A percentile compares a stretch with the other conserved stretches of the same genome.
Evolutionary conservation across 2,329 filamentous ascomycete genomes (phyloP).

Genomic region (Nothophoma quercina): DNA sequence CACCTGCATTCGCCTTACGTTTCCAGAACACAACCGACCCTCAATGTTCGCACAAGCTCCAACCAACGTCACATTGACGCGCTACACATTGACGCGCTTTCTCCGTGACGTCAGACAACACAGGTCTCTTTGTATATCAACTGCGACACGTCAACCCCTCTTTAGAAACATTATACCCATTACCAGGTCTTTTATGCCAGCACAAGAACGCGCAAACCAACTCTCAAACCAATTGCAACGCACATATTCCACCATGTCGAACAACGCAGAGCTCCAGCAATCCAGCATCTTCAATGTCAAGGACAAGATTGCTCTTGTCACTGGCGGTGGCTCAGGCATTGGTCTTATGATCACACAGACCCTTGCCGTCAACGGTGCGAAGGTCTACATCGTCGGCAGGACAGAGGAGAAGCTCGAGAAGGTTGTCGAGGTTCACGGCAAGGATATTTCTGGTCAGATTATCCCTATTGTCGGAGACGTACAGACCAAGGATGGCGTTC

Average conservation of each 20-base stretch:
- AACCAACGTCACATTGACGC: constrained; percentile 31
- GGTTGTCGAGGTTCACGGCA: constrained; percentile 54
- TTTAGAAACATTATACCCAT: neutral
- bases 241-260: constrained; percentile 41
- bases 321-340: constrained; percentile 57
- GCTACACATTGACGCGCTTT: constrained; percentile 19
- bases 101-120: constrained; percentile 33
- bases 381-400: constrained; percentile 59
- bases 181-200: constrained; percentile 15
- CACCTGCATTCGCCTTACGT: constrained; percentile 2
- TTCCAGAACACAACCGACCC: constrained; percentile 2
- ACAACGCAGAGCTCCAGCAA: constrained; percentile 46
- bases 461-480: constrained; percentile 56
- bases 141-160: constrained; percentile 10
- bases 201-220: constrained; percentile 21
- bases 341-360: constrained; percentile 58
- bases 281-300: constrained; percentile 49
- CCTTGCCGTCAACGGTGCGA: constrained; percentile 56
- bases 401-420: constrained; percentile 58
- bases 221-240: constrained; percentile 22
- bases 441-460: constrained; percentile 56
- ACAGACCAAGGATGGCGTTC: constrained; percentile 54
- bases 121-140: constrained; percentile 26
- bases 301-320: constrained; percentile 50
- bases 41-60: constrained; percentile 6